Base-by-base conservation (phyloP, 805 yeast genomes). In the Candida suzukii region DNA sequence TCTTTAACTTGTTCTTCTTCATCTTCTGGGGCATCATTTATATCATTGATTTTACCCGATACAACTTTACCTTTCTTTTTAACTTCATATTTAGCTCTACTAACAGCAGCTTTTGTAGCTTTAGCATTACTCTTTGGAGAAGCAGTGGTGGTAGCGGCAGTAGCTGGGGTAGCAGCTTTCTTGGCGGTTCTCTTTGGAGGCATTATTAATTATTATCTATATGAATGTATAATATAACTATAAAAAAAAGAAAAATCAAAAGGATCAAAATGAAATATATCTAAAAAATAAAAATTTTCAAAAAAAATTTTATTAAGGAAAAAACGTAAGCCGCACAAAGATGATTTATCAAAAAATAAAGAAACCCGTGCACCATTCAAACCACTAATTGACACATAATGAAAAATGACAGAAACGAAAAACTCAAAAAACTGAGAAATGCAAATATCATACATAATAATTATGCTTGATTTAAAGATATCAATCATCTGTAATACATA, bases 1-100 rank as follows among this genome's bases (percentile, higher is more conserved):
- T 44, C 34, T 30, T 44, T 46, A 64, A 63, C 50, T 79, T 85
- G 45, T 73, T 78, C 37, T 81, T 73, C 51, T 70, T 66, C 3
- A 80, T 67, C 35, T 14, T 13, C 27, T 4, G 20, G 25, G 77
- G 59, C 48, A 73, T 74, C 13, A 68, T 63, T 27, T 78, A 72
- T 38, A 83, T 74, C 51, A 16, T 17, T 37, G 34, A 35, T 22
- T 13, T 22, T 19, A 19, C 52, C 56, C 30, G 47, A 46, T 20
- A 57, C 60, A 14, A 57, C 46, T 39, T 57, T 57, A 5, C 63
- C 63, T 19, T 41, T 39, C 35, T 31, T 31, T 22, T 31, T 18
- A 18, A 34, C 38, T 39, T 39, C 14, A 40, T 30, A 25, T 41
- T 30, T 19, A 39, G 38, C 45, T 46, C 40, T 12, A 33, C 26